A percentile compares a stretch with the other conserved stretches of the same genome.
Evolutionary conservation across 2,329 filamentous ascomycete genomes (phyloP).

Genomic region (Penicillium sp.): DNA sequence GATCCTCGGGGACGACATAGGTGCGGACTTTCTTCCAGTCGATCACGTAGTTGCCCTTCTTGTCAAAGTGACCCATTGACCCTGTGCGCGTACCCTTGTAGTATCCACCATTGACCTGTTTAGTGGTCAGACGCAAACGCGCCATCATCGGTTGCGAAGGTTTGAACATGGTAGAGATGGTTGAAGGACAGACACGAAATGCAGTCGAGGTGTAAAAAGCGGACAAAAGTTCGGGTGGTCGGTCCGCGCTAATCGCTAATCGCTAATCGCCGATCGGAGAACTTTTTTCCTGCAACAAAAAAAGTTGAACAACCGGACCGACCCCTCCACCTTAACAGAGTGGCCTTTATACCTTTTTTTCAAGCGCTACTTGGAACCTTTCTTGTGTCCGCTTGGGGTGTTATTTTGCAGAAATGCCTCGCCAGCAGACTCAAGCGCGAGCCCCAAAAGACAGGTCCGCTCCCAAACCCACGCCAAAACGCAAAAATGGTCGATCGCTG

Average conservation of each 20-base stretch:
- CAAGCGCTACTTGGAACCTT: no score
- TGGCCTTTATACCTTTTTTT: conserved; percentile 6
- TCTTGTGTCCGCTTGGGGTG: no score
- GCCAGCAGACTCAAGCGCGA: conserved; percentile 37
- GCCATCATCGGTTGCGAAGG: conserved; percentile 53
- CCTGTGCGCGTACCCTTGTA: conserved; percentile 95
- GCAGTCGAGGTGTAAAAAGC: conserved; percentile 5
- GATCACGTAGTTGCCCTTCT: conserved; percentile 58
- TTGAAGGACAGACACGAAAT: neutral
- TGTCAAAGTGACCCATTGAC: conserved; percentile 75
- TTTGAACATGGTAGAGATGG: conserved; percentile 36
- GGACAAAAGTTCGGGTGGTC: conserved; percentile 23
- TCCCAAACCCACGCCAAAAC: conserved; percentile 47
- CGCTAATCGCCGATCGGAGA: conserved; percentile 34
- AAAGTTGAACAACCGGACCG: conserved; percentile 23
- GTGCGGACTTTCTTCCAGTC: conserved; percentile 86
- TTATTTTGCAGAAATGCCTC: no score
- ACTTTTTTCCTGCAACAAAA: conserved; percentile 29
- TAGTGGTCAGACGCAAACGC: conserved; percentile 80
- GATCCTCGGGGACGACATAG: conserved; percentile 68
- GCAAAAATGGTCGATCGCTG: conserved; percentile 44
- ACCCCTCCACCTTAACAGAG: conserved; percentile 10
- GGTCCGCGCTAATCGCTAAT: conserved; percentile 27
- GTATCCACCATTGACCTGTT: conserved; percentile 86
- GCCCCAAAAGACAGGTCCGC: conserved; percentile 34